Evolutionary conservation across 352 stramenopile genomes (phyloP), one percentile per base, ranked within the genome.

Genomic region (Stramenopiles sp.): DNA sequence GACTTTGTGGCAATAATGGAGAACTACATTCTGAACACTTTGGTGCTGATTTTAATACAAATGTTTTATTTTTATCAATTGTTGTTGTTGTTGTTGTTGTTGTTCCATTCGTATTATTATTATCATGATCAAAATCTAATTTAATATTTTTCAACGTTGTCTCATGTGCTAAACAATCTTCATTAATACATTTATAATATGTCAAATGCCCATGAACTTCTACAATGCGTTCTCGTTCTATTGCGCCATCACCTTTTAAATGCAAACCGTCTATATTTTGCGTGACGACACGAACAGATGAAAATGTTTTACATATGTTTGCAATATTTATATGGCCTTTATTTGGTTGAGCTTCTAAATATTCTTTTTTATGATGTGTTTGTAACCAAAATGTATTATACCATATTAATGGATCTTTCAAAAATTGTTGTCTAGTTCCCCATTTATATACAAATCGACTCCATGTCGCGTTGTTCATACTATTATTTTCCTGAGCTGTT

Each of bases 181-280:
- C 85, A 23, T 82, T 81, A 33, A 88, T 80, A 79, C 87, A 91
- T 65, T 90, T 90, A 81, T 85, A 91, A 6, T 86, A 80, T 0
- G 85, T 85, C n/a, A 87, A 30, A 65, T 85, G 80, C 7, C 87
- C 87, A 80, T 91, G 87, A 1, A 87, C 86, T 80, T 91, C 86
- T 73, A 91, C 85, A 20, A 90, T 65, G 65, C 83, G 78, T 1
- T 81, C 33, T 32, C 80, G 80, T 6, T 73, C 43, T 23, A 86
- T 78, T 43, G 13, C 38, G 31, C 78, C 79, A 33, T 31, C 30
- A 7, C 80, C 84, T 31, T 85, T 80, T 23, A 81, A 33, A 78
- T 90, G 85, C 27, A 91, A 80, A 4, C 86, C 86, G 81, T 91
- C 87, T 1, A 91, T 84, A 81, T 91, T 91, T 79, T 91, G 87